Base-by-base conservation (phyloP, 495 filamentous ascomycete genomes). In the Lasiosphaeria miniovina region DNA sequence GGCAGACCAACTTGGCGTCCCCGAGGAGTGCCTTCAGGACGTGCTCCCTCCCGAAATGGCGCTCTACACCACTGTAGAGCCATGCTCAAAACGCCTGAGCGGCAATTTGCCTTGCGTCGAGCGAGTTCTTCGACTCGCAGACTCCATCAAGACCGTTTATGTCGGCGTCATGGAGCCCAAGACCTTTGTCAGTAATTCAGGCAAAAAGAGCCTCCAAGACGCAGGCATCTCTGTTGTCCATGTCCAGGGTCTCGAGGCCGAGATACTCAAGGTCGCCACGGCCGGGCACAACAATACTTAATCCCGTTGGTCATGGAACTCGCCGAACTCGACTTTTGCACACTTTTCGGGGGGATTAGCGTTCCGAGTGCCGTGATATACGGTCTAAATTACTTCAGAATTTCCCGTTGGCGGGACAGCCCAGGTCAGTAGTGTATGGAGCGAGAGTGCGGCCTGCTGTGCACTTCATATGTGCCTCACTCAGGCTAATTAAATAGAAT, bases 41-140 rank as follows among this genome's bases (percentile, higher is more conserved):
- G 79, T 82, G 0, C 77, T 94, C 0, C 84, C 86, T 0, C 58
- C 69, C 14, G 68, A 71, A 31, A 77, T 88, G 4, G 80, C 85
- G 10, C 77, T 98, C 36, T 98, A 97, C 70, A 96, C 95, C 1
- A 96, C 92, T 0, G 89, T 98, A 78, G 94, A 98, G 75, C 94
- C 94, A 1, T 98, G 94, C 72, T 88, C 82, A 45, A 82, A 88
- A 61, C 78, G 94, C 51, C 71, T 94, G 35, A 91, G 86, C 48
- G 93, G 92, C 3, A 94, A 97, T 70, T 62, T 80, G 40, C 85
- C 91, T 0, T 98, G 94, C 66, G 88, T 90, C 10, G 84, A 96
- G 62, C 80, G 93, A 56, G 93, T 98, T 55, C 70, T 91, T 54
- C 72, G 76, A 45, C 84, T 88, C 17, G 81, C 80, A 2, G 82